A percentile compares a stretch with the other conserved stretches of the same genome.
phyloP scores from a whole-genome alignment of 306 rosid species.

The Sesbania bispinosa region DNA sequence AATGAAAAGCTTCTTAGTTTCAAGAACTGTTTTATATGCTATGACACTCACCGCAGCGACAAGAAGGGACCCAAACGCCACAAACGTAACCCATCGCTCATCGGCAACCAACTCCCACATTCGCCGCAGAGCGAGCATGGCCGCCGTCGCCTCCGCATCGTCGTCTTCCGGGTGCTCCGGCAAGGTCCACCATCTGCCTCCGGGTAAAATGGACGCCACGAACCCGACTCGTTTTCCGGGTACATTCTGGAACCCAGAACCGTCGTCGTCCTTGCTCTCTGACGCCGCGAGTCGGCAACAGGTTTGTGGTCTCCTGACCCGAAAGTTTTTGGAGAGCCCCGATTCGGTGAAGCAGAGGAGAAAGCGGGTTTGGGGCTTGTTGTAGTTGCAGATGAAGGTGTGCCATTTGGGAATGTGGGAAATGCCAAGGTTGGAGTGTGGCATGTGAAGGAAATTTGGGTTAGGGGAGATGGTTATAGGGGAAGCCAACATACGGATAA shows the following conservation, averaged over 20 bases:
- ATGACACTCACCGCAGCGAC: constrained; percentile 52
- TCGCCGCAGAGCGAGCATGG: constrained; percentile 42
- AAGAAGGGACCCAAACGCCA: constrained; percentile 41
- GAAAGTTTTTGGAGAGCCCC: neutral
- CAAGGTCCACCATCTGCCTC: constrained; percentile 56
- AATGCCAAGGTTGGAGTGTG: neutral
- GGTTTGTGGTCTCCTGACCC: neutral
- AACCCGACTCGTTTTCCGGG: constrained; percentile 6
- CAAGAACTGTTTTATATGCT: no score
- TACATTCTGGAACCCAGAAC: neutral
- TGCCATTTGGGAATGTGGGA: neutral
- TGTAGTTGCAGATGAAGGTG: neutral
- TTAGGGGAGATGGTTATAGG: neutral
- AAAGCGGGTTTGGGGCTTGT: constrained; percentile 15
- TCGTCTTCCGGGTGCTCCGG: constrained; percentile 25
- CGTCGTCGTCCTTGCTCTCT: neutral
- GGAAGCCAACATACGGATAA: neutral
- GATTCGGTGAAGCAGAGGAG: neutral
- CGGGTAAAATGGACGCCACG: constrained; percentile 24
- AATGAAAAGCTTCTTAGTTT: no score
- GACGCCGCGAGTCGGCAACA: neutral
- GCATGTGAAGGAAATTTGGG: neutral
- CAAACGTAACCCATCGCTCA: constrained; percentile 39
- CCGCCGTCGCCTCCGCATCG: constrained; percentile 31
- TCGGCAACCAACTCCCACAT: constrained; percentile 57